Conservation (phyloP, 2,329 filamentous ascomycete genomes). For the Didymella exigua region DNA sequence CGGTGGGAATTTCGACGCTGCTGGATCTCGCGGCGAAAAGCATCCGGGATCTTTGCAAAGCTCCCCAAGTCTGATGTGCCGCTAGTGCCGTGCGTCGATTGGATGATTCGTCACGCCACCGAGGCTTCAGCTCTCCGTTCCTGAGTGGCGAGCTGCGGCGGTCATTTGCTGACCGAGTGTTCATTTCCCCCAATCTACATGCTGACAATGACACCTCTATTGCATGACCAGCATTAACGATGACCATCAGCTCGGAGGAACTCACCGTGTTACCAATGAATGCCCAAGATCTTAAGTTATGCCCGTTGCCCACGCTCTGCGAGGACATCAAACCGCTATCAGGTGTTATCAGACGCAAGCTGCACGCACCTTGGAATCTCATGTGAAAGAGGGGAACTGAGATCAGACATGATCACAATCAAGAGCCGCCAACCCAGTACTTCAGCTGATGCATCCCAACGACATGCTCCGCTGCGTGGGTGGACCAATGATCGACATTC, state of each 20-base stretch:
- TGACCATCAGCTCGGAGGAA: background rate
- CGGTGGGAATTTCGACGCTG: background rate
- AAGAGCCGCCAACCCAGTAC: constrained; percentile 8
- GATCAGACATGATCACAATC: background rate
- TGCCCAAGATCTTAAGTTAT: background rate
- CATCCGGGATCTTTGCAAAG: constrained; percentile 3
- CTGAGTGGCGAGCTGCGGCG: constrained; percentile 15
- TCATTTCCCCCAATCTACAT: background rate
- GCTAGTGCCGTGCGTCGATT: constrained; percentile 7
- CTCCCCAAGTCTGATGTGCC: background rate
- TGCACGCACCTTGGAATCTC: constrained; percentile 2
- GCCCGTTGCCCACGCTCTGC: background rate
- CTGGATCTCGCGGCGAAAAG: constrained; percentile 7
- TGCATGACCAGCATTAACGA: background rate
- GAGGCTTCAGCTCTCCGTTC: constrained; percentile 6
- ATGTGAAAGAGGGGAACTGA: constrained; percentile 14
- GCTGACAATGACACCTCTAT: background rate
- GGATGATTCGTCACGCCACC: constrained; percentile 5
- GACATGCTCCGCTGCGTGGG: too few species aligned
- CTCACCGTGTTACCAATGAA: background rate
- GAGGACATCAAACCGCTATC: background rate
- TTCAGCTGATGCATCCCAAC: too few species aligned
- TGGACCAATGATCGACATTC: background rate
- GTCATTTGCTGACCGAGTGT: constrained; percentile 14
- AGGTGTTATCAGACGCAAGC: constrained; percentile 1